phyloP scores from a whole-genome alignment of 2,329 filamentous ascomycete species.

The Pseudopyricularia javanii region DNA sequence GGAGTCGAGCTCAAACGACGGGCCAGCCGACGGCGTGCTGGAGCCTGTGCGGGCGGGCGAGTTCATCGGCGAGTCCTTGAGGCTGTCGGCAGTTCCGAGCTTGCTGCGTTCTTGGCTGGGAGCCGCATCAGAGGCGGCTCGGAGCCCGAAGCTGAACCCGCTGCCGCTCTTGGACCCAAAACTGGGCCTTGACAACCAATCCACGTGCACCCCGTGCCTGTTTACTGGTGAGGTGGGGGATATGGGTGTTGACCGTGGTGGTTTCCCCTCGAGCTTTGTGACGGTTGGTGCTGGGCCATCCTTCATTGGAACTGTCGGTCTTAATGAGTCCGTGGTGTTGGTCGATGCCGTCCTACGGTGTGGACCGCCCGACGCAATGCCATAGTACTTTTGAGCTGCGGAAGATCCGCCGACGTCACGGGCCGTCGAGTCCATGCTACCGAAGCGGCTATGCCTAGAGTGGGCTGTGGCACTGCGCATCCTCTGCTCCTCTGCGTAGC shows the following conservation, averaged over 20 bases:
- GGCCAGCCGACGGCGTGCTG: constrained; percentile 49
- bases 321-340: constrained; percentile 38
- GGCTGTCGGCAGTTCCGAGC: constrained; percentile 34
- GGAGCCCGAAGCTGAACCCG: constrained; percentile 46
- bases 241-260: constrained; percentile 21
- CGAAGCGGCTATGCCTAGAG: constrained; percentile 65
- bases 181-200: constrained; percentile 44
- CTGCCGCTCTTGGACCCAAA: constrained; percentile 30
- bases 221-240: constrained; percentile 30
- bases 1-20: constrained; percentile 70
- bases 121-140: constrained; percentile 73
- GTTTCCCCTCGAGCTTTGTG: constrained; percentile 43
- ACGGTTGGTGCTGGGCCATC: constrained; percentile 43
- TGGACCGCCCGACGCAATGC: constrained; percentile 23
- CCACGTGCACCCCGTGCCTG: constrained; percentile 32
- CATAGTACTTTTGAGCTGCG: constrained; percentile 62
- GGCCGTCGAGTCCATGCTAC: constrained; percentile 60
- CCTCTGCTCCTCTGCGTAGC: constrained; percentile 64
- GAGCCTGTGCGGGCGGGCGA: constrained; percentile 71
- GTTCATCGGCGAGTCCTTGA: constrained; percentile 38
- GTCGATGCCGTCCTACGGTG: constrained; percentile 52
- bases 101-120: constrained; percentile 40
- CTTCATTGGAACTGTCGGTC: constrained; percentile 37
- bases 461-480: constrained; percentile 52
- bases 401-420: constrained; percentile 46